Evolutionary conservation across 2,329 filamentous ascomycete species (phyloP).

Genomic region (Colletotrichum sp.): DNA sequence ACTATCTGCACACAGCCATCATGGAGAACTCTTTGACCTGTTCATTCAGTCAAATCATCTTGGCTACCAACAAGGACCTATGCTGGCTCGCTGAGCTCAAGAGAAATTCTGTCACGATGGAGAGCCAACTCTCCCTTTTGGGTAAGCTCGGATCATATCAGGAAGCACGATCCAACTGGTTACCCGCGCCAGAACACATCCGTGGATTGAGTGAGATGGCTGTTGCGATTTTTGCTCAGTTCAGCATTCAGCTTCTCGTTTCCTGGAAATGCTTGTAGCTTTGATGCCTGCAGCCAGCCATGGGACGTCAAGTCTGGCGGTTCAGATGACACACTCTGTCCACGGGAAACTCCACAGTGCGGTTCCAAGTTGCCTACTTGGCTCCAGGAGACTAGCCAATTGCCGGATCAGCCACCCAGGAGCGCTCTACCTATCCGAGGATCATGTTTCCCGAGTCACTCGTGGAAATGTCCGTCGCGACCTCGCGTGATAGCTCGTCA

Average conservation of each 20-base stretch:
- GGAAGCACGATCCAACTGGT: background rate
- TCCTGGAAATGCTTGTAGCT: background rate
- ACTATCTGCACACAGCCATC: background rate
- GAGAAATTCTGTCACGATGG: background rate
- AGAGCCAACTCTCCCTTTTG: background rate
- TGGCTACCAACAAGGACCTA: background rate
- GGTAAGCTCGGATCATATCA: background rate
- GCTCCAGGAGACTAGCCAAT: background rate
- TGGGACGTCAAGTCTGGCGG: slow-evolving; percentile 19
- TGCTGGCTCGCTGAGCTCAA: background rate
- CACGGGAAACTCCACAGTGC: background rate
- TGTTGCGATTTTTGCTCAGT: background rate
- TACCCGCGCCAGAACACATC: background rate
- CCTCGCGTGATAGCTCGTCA: slow-evolving; percentile 10
- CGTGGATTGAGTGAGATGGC: background rate
- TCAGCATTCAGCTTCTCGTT: background rate
- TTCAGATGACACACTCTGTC: background rate
- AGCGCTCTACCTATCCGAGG: background rate
- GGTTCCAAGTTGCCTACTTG: background rate
- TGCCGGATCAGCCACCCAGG: background rate
- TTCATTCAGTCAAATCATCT: background rate
- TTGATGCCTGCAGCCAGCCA: slow-evolving; percentile 10
- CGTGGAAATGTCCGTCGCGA: background rate
- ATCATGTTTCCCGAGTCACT: background rate
- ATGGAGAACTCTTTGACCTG: background rate